Conservation (phyloP, 495 filamentous ascomycete genomes). For the Trypethelium eluteriae region DNA sequence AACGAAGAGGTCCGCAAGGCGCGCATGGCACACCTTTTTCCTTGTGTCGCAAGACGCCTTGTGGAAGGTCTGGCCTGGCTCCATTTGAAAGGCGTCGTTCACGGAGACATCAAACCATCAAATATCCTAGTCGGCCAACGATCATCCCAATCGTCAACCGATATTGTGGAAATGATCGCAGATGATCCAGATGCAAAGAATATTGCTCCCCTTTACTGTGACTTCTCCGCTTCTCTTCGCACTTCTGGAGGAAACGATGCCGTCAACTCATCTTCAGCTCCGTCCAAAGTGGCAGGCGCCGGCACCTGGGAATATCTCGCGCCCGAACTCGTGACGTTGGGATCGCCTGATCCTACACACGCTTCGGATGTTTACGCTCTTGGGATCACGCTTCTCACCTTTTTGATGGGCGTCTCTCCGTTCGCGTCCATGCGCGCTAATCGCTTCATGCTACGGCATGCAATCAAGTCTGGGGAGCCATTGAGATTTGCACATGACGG, state of each 20-base stretch:
- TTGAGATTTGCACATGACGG: conserved; percentile 19
- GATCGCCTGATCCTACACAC: conserved; percentile 29
- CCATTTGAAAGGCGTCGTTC: conserved; percentile 42
- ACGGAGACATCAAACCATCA: conserved; percentile 52
- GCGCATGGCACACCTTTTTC: conserved; percentile 24
- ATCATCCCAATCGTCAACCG: conserved; percentile 3
- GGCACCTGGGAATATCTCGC: conserved; percentile 53
- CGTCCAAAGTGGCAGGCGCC: conserved; percentile 32
- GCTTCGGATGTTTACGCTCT: conserved; percentile 50
- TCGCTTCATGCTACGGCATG: conserved; percentile 23
- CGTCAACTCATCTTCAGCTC: neutral
- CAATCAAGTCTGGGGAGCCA: conserved; percentile 24
- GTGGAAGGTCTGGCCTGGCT: conserved; percentile 48
- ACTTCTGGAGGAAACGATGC: conserved; percentile 18
- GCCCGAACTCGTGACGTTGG: conserved; percentile 39
- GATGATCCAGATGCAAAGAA: conserved; percentile 26
- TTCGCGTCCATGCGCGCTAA: conserved; percentile 41
- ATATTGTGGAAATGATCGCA: conserved; percentile 19
- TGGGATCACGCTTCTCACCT: conserved; percentile 48
- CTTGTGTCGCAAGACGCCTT: conserved; percentile 42
- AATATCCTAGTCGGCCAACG: conserved; percentile 43
- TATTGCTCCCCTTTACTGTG: conserved; percentile 46
- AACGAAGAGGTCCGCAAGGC: conserved; percentile 22
- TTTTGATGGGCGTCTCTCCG: conserved; percentile 48
- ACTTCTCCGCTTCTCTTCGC: conserved; percentile 53